Conservation (phyloP, 2,329 filamentous ascomycete genomes). For the Alternaria atra region DNA sequence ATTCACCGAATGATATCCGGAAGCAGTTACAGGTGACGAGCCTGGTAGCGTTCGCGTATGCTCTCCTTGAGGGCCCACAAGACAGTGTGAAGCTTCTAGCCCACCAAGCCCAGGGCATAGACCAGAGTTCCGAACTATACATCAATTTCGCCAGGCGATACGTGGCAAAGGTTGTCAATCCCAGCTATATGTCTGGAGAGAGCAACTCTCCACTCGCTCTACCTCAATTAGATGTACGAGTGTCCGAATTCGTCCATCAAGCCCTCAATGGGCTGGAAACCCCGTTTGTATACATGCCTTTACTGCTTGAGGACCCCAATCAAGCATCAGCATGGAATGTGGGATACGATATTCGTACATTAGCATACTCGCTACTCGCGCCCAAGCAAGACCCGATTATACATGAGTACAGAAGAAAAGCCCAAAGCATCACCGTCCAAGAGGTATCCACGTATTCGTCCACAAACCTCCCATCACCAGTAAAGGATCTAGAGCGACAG, state of each 20-base stretch:
- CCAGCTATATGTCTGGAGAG: constrained; percentile 13
- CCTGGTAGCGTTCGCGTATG: constrained; percentile 53
- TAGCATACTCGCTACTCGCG: constrained; percentile 52
- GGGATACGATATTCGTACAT: constrained; percentile 46
- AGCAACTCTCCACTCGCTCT: constrained; percentile 10
- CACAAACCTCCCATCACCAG: constrained; percentile 3
- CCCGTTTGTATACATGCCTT: constrained; percentile 68
- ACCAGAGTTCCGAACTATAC: constrained; percentile 32
- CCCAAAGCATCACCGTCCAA: constrained; percentile 37
- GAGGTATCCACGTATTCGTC: constrained; percentile 23
- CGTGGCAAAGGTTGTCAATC: constrained; percentile 4
- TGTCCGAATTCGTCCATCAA: constrained; percentile 46
- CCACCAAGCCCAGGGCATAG: constrained; percentile 31
- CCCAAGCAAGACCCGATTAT: constrained; percentile 23
- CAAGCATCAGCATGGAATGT: constrained; percentile 55
- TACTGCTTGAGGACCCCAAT: constrained; percentile 62
- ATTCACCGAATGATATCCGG: constrained; percentile 57
- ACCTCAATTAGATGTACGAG: constrained; percentile 43
- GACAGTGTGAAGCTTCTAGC: constrained; percentile 41
- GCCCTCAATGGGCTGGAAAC: constrained; percentile 25
- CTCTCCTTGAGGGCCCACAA: constrained; percentile 46
- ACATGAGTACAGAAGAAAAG: constrained; percentile 52
- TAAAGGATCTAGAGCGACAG: constrained; percentile 23
- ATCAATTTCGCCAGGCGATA: constrained; percentile 45
- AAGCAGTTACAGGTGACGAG: constrained; percentile 55